Evolutionary conservation across 78 protist species (phyloP).

Genomic region (Dictyostelium intermedium): DNA sequence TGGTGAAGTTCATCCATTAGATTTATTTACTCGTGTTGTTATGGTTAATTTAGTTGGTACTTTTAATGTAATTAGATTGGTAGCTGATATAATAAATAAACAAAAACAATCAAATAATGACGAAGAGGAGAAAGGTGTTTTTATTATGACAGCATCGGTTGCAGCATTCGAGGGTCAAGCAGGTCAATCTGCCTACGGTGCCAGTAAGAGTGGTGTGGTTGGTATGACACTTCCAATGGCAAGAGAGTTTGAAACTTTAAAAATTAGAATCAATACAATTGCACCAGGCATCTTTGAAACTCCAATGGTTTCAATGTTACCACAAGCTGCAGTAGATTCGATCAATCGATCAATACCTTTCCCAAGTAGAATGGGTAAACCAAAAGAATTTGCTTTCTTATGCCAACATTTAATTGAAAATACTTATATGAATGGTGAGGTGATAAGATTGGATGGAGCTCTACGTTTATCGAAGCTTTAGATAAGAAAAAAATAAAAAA

Average conservation of each 20-base stretch:
- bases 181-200: constrained; percentile 93
- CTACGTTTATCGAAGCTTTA: constrained; percentile 45
- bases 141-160: constrained; percentile 86
- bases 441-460: constrained; percentile 91
- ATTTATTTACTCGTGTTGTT: constrained; percentile 62
- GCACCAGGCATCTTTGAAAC: constrained; percentile 90
- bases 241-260: constrained; percentile 76
- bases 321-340: constrained; percentile 52
- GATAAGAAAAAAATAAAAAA: not conserved
- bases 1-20: constrained; percentile 28
- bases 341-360: constrained; percentile 56
- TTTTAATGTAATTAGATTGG: constrained; percentile 85
- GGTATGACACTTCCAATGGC: constrained; percentile 90
- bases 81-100: constrained; percentile 78
- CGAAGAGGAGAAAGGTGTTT: constrained; percentile 82
- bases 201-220: constrained; percentile 84
- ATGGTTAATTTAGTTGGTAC: constrained; percentile 86
- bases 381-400: constrained; percentile 83
- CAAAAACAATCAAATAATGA: constrained; percentile 12
- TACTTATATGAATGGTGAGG: constrained; percentile 88
- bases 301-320: constrained; percentile 80
- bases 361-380: constrained; percentile 88
- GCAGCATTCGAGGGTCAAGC: constrained; percentile 93
- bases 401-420: constrained; percentile 78
- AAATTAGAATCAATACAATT: constrained; percentile 90